phyloP scores from a whole-genome alignment of 2,329 filamentous ascomycete genomes.

The Xylariaceae sp. region DNA sequence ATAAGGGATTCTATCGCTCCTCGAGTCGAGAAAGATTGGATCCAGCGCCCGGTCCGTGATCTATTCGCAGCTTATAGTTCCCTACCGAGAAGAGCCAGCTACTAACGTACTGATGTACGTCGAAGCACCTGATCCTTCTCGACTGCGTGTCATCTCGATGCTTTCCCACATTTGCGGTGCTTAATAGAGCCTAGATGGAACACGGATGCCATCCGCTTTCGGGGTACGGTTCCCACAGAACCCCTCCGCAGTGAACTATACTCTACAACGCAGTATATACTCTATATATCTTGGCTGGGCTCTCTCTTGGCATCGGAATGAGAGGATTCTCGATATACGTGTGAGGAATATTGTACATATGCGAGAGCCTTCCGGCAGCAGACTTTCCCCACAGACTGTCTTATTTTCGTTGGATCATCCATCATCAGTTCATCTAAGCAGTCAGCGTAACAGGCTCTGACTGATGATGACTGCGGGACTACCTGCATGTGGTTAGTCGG shows the following conservation, averaged over 20 bases:
- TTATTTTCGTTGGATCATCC: conserved; percentile 1
- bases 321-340: background rate
- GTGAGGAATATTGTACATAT: background rate
- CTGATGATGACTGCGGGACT: background rate
- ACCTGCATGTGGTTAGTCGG: background rate
- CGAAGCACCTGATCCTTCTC: conserved; percentile 35
- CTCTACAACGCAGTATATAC: background rate
- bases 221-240: background rate
- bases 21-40: conserved; percentile 20
- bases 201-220: background rate
- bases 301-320: background rate
- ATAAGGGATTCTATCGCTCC: conserved; percentile 25
- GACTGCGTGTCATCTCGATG: conserved; percentile 38
- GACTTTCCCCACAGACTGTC: conserved; percentile 1
- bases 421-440: background rate
- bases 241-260: background rate
- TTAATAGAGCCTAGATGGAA: conserved; percentile 11
- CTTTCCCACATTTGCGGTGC: conserved; percentile 18
- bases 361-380: conserved; percentile 3
- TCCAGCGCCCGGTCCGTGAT: conserved; percentile 28
- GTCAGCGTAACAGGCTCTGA: conserved; percentile 4
- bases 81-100: background rate
- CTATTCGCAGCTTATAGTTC: conserved; percentile 8
- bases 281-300: background rate
- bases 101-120: conserved; percentile 22